These are phyloP conservation scores for Lophiostoma macrostomum DNA, from an alignment of 495 filamentous ascomycete genomes.

Conservation along the genomic window DNA sequence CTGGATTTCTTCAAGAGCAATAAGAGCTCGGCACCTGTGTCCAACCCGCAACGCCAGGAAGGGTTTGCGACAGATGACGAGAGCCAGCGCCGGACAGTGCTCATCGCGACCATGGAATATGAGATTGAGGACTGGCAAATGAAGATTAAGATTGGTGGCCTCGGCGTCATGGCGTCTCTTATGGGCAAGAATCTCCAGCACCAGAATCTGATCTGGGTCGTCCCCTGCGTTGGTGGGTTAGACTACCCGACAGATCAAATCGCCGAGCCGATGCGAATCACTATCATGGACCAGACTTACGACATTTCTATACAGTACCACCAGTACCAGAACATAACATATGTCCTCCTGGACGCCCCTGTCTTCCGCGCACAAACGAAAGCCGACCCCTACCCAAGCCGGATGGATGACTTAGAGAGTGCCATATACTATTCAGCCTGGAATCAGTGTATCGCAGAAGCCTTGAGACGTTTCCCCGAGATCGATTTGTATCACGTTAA, in stretches of 20 bases:
- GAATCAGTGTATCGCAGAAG: slow-evolving; percentile 68
- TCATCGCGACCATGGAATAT: slow-evolving; percentile 72
- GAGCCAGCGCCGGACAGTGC: slow-evolving; percentile 50
- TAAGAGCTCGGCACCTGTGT: background rate
- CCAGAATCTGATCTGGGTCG: slow-evolving; percentile 71
- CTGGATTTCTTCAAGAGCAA: no score
- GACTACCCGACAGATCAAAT: slow-evolving; percentile 60
- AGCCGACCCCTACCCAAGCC: slow-evolving; percentile 64
- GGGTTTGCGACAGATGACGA: slow-evolving; percentile 11
- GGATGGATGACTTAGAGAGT: slow-evolving; percentile 72
- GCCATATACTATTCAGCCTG: slow-evolving; percentile 73
- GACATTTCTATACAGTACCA: slow-evolving; percentile 67
- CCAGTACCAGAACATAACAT: slow-evolving; percentile 64
- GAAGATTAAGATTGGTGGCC: slow-evolving; percentile 70
- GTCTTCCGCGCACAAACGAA: slow-evolving; percentile 69
- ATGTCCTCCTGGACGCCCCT: slow-evolving; percentile 66
- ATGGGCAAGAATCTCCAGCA: slow-evolving; percentile 69
- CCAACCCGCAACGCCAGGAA: slow-evolving; percentile 13
- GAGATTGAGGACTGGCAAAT: slow-evolving; percentile 70
- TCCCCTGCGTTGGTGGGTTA: slow-evolving; percentile 68
- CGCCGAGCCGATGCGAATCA: slow-evolving; percentile 63
- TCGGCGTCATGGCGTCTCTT: slow-evolving; percentile 65
- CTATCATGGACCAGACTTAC: slow-evolving; percentile 62
- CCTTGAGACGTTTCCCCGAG: slow-evolving; percentile 56
- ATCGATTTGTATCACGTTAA: slow-evolving; percentile 77